Evolutionary conservation across 148 eudicot species (phyloP).

Genomic region (Rhododendron simsii): DNA sequence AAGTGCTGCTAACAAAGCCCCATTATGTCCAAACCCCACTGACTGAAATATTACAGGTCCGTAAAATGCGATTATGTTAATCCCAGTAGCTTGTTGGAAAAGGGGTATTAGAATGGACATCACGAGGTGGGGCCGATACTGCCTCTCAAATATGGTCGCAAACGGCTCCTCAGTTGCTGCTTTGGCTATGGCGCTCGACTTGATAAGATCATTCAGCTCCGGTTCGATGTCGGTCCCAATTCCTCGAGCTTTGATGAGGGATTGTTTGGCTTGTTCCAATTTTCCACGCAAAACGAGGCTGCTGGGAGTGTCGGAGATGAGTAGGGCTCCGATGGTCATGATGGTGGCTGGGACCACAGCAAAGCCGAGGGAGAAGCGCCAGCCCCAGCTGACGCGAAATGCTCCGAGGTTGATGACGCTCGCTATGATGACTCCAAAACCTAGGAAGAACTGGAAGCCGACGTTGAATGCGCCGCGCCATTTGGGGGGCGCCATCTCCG

Average conservation of each 20-base stretch:
- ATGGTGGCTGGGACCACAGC: conserved; percentile 36
- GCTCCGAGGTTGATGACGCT: conserved; percentile 31
- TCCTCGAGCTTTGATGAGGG: conserved; percentile 31
- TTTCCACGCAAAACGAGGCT: conserved; percentile 45
- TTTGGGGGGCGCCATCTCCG: conserved; percentile 44
- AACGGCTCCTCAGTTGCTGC: conserved; percentile 29
- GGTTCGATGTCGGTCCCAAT: conserved; percentile 17
- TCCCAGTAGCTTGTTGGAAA: conserved; percentile 51
- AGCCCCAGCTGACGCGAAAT: conserved; percentile 24
- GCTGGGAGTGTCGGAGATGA: conserved; percentile 43
- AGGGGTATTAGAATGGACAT: conserved; percentile 41
- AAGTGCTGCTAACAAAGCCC: conserved; percentile 34
- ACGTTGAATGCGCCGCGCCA: conserved; percentile 48
- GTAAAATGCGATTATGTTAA: conserved; percentile 43
- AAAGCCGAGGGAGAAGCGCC: conserved; percentile 44
- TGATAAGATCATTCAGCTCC: conserved; percentile 31
- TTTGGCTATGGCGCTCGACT: conserved; percentile 24
- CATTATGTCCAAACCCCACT: conserved; percentile 34
- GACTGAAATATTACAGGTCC: conserved; percentile 41
- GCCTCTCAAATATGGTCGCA: conserved; percentile 32
- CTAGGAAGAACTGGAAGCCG: conserved; percentile 43
- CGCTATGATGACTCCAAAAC: conserved; percentile 33
- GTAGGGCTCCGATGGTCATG: conserved; percentile 33
- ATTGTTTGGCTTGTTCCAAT: conserved; percentile 25
- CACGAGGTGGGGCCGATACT: conserved; percentile 43